phyloP scores from a whole-genome alignment of 1,284 basidiomycete genomes.

The Microbotryum intermedium region DNA sequence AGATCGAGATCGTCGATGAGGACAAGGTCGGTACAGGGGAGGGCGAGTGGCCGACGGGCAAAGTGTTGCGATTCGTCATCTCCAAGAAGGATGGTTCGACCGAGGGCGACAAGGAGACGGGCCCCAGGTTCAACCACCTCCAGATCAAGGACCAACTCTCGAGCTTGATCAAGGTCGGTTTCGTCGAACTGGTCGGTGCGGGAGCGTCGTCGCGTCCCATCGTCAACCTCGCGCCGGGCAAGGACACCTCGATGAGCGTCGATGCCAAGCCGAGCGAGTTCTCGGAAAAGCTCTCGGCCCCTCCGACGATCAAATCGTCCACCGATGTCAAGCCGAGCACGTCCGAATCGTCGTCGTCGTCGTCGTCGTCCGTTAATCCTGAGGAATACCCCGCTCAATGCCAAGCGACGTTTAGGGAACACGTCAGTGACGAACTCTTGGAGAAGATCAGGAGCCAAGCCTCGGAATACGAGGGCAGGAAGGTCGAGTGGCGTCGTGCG shows the following conservation, averaged over 20 bases:
- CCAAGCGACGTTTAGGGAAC: slow-evolving; percentile 42
- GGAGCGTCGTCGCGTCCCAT: slow-evolving; percentile 12
- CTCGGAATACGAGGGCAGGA: slow-evolving; percentile 41
- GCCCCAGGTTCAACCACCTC: slow-evolving; percentile 30
- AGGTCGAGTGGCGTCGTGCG: slow-evolving; percentile 37
- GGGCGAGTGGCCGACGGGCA: slow-evolving; percentile 56
- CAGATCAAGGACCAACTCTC: slow-evolving; percentile 26
- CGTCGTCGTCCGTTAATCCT: slow-evolving; percentile 40
- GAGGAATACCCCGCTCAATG: slow-evolving; percentile 43
- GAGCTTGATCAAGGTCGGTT: slow-evolving; percentile 21
- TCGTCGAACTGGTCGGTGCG: slow-evolving; percentile 13
- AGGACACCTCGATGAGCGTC: slow-evolving; percentile 4
- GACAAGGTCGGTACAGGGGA: slow-evolving; percentile 61
- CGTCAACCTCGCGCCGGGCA: background rate
- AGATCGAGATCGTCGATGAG: slow-evolving; percentile 54
- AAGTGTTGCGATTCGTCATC: slow-evolving; percentile 57
- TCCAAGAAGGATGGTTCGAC: slow-evolving; percentile 12
- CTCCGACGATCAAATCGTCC: slow-evolving; percentile 23
- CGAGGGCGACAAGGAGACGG: slow-evolving; percentile 34
- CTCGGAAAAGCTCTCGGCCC: slow-evolving; percentile 19
- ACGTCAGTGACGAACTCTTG: slow-evolving; percentile 44
- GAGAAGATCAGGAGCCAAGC: slow-evolving; percentile 41
- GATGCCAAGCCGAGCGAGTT: slow-evolving; percentile 19
- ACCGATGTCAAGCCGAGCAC: slow-evolving; percentile 4
- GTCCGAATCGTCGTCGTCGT: slow-evolving; percentile 36